Conservation (phyloP, 2,329 filamentous ascomycete species). For the Nemania sp. region DNA sequence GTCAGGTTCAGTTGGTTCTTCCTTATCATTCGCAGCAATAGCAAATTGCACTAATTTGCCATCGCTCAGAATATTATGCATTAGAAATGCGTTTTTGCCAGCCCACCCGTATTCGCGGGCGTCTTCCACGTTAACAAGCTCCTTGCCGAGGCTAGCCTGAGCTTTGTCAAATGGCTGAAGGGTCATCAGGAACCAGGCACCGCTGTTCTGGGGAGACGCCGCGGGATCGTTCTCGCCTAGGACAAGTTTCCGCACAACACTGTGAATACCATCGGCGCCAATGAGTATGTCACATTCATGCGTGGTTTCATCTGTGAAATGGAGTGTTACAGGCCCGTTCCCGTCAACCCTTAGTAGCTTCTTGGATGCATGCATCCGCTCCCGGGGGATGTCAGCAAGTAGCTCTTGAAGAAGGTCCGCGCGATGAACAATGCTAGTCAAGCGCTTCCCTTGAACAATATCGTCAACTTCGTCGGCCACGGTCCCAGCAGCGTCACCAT, state of each 20-base stretch:
- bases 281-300: conserved; percentile 39
- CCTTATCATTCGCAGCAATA: conserved; percentile 12
- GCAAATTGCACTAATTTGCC: background rate
- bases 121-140: conserved; percentile 21
- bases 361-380: conserved; percentile 32
- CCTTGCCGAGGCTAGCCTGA: conserved; percentile 21
- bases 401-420: conserved; percentile 28
- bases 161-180: conserved; percentile 26
- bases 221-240: conserved; percentile 33
- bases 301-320: conserved; percentile 29
- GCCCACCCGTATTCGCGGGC: conserved; percentile 29
- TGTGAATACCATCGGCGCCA: conserved; percentile 44
- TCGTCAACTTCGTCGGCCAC: conserved; percentile 19
- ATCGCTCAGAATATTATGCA: conserved; percentile 5
- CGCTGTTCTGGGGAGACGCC: conserved; percentile 25
- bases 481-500: conserved; percentile 18
- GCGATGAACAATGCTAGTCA: conserved; percentile 29
- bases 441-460: conserved; percentile 11
- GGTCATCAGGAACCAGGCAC: conserved; percentile 27
- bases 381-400: conserved; percentile 22
- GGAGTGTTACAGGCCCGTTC: conserved; percentile 13
- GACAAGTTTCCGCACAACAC: conserved; percentile 42
- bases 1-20: conserved; percentile 17
- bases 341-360: conserved; percentile 19
- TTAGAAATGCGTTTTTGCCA: background rate